phyloP scores from a whole-genome alignment of 495 filamentous ascomycete genomes.

The Podospora comata region DNA sequence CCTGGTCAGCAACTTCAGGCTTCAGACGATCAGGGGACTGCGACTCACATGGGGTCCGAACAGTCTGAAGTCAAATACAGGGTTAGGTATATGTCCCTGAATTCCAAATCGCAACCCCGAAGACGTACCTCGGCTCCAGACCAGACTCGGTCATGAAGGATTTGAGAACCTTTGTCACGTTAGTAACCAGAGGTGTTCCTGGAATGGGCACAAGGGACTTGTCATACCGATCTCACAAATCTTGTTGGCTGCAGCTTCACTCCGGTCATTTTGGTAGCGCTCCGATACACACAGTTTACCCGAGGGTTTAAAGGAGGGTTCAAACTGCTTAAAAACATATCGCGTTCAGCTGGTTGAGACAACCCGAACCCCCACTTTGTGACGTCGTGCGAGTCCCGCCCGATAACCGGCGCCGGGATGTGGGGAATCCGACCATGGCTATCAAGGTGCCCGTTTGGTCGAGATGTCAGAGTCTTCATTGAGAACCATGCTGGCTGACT shows the following conservation, averaged over 20 bases:
- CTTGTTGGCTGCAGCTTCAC: constrained; percentile 33
- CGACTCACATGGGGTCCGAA: constrained; percentile 42
- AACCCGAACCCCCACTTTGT: constrained; percentile 19
- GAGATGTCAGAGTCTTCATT: too few species aligned
- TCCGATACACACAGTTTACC: neutral
- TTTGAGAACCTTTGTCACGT: constrained; percentile 61
- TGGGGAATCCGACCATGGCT: neutral
- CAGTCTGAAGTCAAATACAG: constrained; percentile 28
- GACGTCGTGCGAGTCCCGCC: constrained; percentile 11
- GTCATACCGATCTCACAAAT: constrained; percentile 42
- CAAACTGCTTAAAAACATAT: neutral
- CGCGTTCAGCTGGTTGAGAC: neutral
- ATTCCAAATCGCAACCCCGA: neutral
- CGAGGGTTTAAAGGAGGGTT: neutral
- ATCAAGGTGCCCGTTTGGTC: neutral
- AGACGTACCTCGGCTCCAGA: constrained; percentile 74
- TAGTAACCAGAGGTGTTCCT: neutral
- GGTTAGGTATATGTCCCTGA: constrained; percentile 4
- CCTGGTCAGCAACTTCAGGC: neutral
- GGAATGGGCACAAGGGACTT: neutral
- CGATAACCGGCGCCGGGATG: neutral
- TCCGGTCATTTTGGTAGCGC: constrained; percentile 23
- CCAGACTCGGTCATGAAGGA: constrained; percentile 82
- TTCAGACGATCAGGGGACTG: neutral
- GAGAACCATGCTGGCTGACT: too few species aligned